Percentiles rank a stretch among this genome's conserved stretches.
These are phyloP conservation scores for Backusella luteola DNA, from an alignment of 192 early-diverging fungal species.

Conservation along the genomic window DNA sequence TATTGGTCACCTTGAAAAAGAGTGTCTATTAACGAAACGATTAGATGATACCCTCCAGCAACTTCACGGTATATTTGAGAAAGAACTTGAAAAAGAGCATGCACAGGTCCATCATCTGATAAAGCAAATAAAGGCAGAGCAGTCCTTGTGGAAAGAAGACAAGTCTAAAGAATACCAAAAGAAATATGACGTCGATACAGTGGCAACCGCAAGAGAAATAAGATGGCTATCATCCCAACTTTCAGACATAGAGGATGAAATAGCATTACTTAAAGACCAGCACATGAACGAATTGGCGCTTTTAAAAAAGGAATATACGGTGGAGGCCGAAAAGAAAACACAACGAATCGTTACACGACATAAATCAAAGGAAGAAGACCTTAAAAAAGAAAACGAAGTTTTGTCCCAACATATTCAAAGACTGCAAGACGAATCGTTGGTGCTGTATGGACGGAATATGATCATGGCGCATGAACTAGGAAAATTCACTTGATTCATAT, in stretches of 20 bases:
- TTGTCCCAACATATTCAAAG: slow-evolving; percentile 4
- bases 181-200: neutral
- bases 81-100: neutral
- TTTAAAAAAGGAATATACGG: neutral
- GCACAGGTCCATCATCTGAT: neutral
- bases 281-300: neutral
- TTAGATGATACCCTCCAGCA: neutral
- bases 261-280: neutral
- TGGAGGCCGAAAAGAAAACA: neutral
- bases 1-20: slow-evolving; percentile 2
- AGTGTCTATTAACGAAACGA: neutral
- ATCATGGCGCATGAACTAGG: slow-evolving; percentile 5
- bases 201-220: neutral
- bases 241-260: slow-evolving; percentile 2
- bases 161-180: neutral
- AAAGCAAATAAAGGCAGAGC: neutral
- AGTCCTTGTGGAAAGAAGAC: neutral
- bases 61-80: neutral
- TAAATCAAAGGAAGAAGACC: neutral
- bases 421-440: slow-evolving; percentile 1
- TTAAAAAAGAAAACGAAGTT: neutral
- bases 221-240: neutral
- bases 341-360: neutral
- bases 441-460: slow-evolving; percentile 7
- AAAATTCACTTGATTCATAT: slow-evolving; percentile 1